Evolutionary conservation across 345 rosid genomes (phyloP).

Genomic region (Eucalyptus urophylla): DNA sequence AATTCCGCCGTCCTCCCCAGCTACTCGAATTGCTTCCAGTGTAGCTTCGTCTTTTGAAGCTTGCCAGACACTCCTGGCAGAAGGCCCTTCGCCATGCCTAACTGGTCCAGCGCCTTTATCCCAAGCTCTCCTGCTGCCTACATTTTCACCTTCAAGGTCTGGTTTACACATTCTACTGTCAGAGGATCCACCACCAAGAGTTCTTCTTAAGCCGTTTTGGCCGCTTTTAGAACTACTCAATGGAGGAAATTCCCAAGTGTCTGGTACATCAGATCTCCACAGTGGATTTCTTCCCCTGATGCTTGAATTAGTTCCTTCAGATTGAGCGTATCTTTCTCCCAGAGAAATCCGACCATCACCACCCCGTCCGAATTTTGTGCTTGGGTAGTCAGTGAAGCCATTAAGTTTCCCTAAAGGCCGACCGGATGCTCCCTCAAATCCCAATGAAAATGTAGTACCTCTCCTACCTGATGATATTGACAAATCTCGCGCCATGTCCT

Average conservation of each 20-base stretch:
- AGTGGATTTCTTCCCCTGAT: constrained; percentile 58
- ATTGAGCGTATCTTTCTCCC: constrained; percentile 70
- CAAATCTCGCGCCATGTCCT: constrained; percentile 90
- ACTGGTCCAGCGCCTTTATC: constrained; percentile 59
- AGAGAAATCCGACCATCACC: constrained; percentile 38
- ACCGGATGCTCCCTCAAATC: constrained; percentile 53
- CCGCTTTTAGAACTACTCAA: constrained; percentile 65
- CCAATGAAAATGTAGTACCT: constrained; percentile 39
- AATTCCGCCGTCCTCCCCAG: constrained; percentile 79
- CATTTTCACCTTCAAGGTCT: constrained; percentile 62
- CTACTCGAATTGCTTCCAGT: constrained; percentile 94
- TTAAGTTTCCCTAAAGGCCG: constrained; percentile 57
- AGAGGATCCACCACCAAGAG: constrained; percentile 27
- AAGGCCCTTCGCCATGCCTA: constrained; percentile 95
- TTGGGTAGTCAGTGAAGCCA: constrained; percentile 54
- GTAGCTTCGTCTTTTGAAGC: constrained; percentile 99
- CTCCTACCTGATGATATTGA: constrained; percentile 76
- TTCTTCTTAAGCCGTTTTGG: constrained; percentile 51
- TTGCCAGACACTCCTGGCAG: constrained; percentile 99
- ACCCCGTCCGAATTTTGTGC: constrained; percentile 31
- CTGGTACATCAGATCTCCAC: constrained; percentile 68
- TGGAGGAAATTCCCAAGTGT: constrained; percentile 65
- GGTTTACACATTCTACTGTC: constrained; percentile 59
- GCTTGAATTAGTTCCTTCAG: constrained; percentile 52
- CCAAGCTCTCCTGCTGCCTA: constrained; percentile 78